phyloP scores from a whole-genome alignment of 352 stramenopile genomes.

The Globisporangium iwayamae region DNA sequence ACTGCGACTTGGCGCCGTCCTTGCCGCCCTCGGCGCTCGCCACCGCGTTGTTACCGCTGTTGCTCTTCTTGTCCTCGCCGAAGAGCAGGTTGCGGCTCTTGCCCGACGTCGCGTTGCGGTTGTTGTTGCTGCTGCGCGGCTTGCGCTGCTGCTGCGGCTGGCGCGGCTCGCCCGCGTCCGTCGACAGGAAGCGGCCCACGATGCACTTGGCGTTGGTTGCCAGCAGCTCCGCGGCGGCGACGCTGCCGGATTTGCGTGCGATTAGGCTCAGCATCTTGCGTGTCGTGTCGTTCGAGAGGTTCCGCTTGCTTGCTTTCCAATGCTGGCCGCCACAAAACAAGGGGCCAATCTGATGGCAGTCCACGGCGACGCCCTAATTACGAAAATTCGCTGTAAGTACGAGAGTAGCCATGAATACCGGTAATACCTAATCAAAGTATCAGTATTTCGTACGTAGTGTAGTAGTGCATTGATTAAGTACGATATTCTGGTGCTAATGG shows the following conservation, averaged over 20 bases:
- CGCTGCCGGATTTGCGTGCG: slow-evolving; percentile 12
- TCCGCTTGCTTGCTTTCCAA: not conserved
- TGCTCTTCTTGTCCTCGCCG: slow-evolving; percentile 16
- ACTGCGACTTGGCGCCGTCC: slow-evolving; percentile 12
- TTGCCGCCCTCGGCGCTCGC: slow-evolving; percentile 13
- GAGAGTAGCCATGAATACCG: not conserved
- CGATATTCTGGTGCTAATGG: too few relatives aligned
- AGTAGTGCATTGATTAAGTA: not conserved
- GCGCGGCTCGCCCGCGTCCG: slow-evolving; percentile 6
- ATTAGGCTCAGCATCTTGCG: slow-evolving; percentile 19
- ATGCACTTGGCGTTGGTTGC: slow-evolving; percentile 19
- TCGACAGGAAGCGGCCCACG: slow-evolving; percentile 15
- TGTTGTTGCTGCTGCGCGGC: slow-evolving; percentile 12
- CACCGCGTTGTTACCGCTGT: slow-evolving; percentile 8
- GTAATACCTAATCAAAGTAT: too few relatives aligned
- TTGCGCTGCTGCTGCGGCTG: slow-evolving; percentile 28
- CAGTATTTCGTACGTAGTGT: not conserved
- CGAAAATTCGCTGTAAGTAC: not conserved
- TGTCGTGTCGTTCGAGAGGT: not conserved
- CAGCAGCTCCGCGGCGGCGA: slow-evolving; percentile 14
- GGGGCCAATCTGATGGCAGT: not conserved
- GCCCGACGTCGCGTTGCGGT: slow-evolving; percentile 17
- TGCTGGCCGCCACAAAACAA: slow-evolving; percentile 10
- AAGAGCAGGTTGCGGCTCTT: slow-evolving; percentile 37
- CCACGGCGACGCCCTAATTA: not conserved